phyloP scores from a whole-genome alignment of 2,329 filamentous ascomycete genomes.

The Knoxdaviesia capensis region DNA sequence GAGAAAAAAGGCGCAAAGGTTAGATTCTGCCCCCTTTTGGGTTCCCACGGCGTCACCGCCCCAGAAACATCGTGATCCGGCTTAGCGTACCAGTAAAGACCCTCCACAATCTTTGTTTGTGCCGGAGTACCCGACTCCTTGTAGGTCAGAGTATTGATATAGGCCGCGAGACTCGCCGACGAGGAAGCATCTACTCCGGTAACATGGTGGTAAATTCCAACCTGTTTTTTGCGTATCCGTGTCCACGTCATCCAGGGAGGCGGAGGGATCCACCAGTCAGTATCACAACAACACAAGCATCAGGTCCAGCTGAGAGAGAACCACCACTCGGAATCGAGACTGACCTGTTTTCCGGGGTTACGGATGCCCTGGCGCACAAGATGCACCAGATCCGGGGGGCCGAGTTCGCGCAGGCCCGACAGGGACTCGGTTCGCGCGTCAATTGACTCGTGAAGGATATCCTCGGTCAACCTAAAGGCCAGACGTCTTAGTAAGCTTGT shows the following conservation, averaged over 20 bases:
- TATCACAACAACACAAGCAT: too few species aligned
- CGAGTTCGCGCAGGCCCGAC: conserved; percentile 70
- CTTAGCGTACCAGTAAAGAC: conserved; percentile 63
- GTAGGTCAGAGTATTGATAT: conserved; percentile 95
- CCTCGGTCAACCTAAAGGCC: conserved; percentile 62
- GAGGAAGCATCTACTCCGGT: conserved; percentile 94
- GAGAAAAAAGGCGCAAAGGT: not conserved
- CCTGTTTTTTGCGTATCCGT: conserved; percentile 24
- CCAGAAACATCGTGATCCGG: conserved; percentile 3
- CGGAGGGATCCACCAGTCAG: too few species aligned
- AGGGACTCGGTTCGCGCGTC: conserved; percentile 85
- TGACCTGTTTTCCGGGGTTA: conserved; percentile 34
- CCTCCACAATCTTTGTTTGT: conserved; percentile 71
- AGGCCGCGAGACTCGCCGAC: conserved; percentile 87
- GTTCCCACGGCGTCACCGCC: too few species aligned
- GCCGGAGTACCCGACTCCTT: conserved; percentile 53
- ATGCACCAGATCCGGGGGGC: conserved; percentile 89
- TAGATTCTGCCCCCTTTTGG: too few species aligned
- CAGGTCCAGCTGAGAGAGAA: too few species aligned
- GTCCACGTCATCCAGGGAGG: too few species aligned
- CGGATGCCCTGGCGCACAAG: conserved; percentile 56
- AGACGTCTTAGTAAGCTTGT: not conserved
- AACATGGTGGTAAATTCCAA: conserved; percentile 92
- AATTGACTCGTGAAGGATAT: conserved; percentile 76
- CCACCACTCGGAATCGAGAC: too few species aligned